Conservation (phyloP, 495 filamentous ascomycete genomes). For the Bacidia rubella region DNA sequence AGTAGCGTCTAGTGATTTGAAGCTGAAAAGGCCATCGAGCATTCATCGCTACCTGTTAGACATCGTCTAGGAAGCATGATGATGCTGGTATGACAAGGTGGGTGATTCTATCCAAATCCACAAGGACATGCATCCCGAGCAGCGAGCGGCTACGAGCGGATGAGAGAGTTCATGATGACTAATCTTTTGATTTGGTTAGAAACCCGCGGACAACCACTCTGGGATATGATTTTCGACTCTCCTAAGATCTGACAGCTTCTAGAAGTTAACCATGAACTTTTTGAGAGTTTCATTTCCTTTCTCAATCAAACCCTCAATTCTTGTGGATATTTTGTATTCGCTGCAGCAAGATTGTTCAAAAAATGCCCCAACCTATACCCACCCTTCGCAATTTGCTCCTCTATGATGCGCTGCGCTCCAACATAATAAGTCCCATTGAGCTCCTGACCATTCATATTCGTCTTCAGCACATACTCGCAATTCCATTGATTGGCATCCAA, state of each 20-base stretch:
- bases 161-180: too few species aligned
- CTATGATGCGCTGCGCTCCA: slow-evolving; percentile 48
- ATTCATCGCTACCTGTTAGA: neutral
- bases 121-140: too few species aligned
- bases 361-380: slow-evolving; percentile 54
- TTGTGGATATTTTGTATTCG: too few species aligned
- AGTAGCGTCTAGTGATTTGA: neutral
- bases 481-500: slow-evolving; percentile 43
- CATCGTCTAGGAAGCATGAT: neutral
- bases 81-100: neutral
- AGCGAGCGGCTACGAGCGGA: too few species aligned
- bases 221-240: too few species aligned
- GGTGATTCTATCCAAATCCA: too few species aligned
- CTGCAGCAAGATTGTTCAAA: slow-evolving; percentile 30
- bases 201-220: too few species aligned
- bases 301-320: too few species aligned
- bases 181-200: too few species aligned
- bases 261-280: too few species aligned
- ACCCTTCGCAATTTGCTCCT: slow-evolving; percentile 61
- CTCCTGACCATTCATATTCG: slow-evolving; percentile 40
- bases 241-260: too few species aligned
- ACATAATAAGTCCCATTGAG: slow-evolving; percentile 50
- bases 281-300: too few species aligned
- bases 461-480: slow-evolving; percentile 37
- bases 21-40: neutral